A percentile compares a stretch with the other conserved stretches of the same genome.
phyloP scores from a whole-genome alignment of 768 basidiomycete species.

The Gyrodon lividus region DNA sequence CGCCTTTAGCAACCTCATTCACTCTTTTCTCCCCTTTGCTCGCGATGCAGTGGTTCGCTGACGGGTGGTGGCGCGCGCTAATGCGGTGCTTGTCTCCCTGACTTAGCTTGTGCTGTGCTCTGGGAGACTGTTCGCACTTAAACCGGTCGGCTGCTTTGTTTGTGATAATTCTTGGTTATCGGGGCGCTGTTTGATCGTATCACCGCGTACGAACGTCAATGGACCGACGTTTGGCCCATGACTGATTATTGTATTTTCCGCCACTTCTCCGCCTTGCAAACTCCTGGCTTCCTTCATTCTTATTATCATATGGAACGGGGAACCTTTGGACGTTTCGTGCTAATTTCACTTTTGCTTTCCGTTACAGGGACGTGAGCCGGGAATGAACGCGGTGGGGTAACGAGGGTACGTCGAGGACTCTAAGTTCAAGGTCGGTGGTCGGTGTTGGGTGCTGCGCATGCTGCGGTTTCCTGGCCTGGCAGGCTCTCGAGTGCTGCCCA shows the following conservation, averaged over 20 bases:
- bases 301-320: neutral
- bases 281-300: neutral
- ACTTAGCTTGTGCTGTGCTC: neutral
- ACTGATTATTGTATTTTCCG: too few species aligned
- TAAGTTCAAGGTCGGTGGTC: too few species aligned
- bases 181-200: constrained; percentile 14
- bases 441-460: too few species aligned
- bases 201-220: constrained; percentile 1
- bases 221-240: neutral
- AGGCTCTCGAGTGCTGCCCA: too few species aligned
- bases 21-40: neutral
- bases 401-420: too few species aligned
- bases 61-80: neutral
- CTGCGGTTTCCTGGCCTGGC: too few species aligned
- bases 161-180: neutral
- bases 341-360: too few species aligned
- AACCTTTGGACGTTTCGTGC: too few species aligned
- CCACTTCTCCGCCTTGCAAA: too few species aligned
- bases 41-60: constrained; percentile 1
- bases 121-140: neutral
- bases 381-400: constrained; percentile 17
- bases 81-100: constrained; percentile 1
- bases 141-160: neutral
- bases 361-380: constrained; percentile 34
- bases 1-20: too few species aligned